Conservation (phyloP, 1,139 yeast genomes). For the Candida tropicalis region DNA sequence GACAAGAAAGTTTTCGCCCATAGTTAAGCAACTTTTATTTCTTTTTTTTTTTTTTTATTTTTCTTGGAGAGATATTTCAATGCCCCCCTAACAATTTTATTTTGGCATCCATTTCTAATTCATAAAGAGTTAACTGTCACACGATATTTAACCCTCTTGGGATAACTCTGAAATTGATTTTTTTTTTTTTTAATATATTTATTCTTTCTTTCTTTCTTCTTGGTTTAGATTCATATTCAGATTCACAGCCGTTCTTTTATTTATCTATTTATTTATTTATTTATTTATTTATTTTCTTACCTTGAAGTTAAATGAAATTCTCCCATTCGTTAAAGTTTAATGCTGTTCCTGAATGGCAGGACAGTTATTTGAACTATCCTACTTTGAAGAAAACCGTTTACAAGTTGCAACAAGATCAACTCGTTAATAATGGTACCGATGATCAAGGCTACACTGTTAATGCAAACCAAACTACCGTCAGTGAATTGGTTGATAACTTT, state of each 20-base stretch:
- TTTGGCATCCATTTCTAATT: not conserved
- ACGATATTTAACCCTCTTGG: constrained; percentile 5
- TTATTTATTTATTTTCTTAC: not conserved
- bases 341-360: constrained; percentile 82
- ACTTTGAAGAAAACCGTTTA: constrained; percentile 64
- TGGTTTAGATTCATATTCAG: not conserved
- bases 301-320: constrained; percentile 61
- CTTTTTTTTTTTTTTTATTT: not conserved
- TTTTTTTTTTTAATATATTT: not conserved
- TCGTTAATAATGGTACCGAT: constrained; percentile 23
- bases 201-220: not conserved
- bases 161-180: not conserved
- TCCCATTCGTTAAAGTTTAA: constrained; percentile 74
- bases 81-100: too few relatives aligned
- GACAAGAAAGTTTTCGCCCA: too few relatives aligned
- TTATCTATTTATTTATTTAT: not conserved
- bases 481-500: constrained; percentile 28
- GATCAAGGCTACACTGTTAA: constrained; percentile 29
- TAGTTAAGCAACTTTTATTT: too few relatives aligned
- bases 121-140: not conserved
- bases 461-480: constrained; percentile 26
- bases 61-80: too few relatives aligned
- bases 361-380: constrained; percentile 66
- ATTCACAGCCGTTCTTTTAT: not conserved
- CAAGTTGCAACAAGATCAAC: constrained; percentile 42